Evolutionary conservation across 2,329 filamentous ascomycete species (phyloP), one percentile per base, ranked within the genome.

Genomic region (Cordyceps tenuipes): DNA sequence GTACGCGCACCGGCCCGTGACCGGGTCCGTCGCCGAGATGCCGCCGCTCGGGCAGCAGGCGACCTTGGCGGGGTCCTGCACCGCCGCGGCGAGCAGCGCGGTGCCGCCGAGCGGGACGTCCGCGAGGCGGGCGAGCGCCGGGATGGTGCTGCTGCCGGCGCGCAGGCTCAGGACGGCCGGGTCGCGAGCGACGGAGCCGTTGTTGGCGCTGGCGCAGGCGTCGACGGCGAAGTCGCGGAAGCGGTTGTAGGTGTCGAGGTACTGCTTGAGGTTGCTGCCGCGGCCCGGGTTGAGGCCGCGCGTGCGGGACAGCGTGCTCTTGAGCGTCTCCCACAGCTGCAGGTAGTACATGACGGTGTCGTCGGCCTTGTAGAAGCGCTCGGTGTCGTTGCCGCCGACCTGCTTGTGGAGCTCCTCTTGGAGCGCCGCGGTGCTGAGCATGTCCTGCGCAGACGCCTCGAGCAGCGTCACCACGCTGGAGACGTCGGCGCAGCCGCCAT

Each of bases 401-500:
- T 66, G 65, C 10, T 65, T 66, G 41, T 64, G 64, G 3, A 74
- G 65, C 15, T 66, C 70, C 2, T 63, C 61, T 5, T 63, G 65
- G 26, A 74, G 64, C 0, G 68, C 63, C 0, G 64, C 63, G 6
- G 59, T 50, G 10, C 64, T 66, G n/a, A 74, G 54, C 6, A 72
- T 64, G n/a, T 73, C 69, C 10, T 67, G 62, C 0, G 64, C 69
- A 0, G 66, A 66, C 5, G 62, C 60, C 19, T 66, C 65, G 19
- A 74, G 68, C 0, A 70, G 72, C 12, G 71, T 71, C 29, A 73
- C 65, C 5, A 74, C 68, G 6, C 71, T 72, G 0, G 71, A 67
- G 17, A 74, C 52, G 21, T 72, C 68, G 0, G 71, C 72, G 53
- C 73, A 76, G 0, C 69, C 66, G 4, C 70, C 72, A 8, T 66